Percentiles rank a stretch among this genome's conserved stretches.
Conservation (phyloP, 441 rosid genomes). For the Adansonia rubrostipa region DNA sequence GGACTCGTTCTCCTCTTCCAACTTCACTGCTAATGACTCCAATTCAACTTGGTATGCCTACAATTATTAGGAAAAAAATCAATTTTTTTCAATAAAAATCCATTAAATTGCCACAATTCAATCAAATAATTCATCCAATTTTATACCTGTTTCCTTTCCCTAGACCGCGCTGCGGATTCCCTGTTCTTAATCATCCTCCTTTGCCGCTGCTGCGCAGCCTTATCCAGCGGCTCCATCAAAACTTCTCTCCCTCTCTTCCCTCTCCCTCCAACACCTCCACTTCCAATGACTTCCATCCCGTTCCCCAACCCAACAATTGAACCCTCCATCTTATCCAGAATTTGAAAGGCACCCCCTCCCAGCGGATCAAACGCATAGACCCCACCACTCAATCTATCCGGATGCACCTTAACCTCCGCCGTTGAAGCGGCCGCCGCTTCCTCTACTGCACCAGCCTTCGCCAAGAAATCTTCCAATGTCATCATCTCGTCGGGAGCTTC, state of each 20-base stretch:
- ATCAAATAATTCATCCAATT: not conserved
- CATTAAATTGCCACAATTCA: not conserved
- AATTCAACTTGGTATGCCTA: constrained; percentile 87
- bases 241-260: constrained; percentile 71
- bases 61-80: not conserved
- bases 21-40: constrained; percentile 66
- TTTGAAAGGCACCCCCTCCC: constrained; percentile 42
- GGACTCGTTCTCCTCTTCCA: constrained; percentile 76
- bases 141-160: constrained; percentile 86
- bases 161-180: constrained; percentile 92
- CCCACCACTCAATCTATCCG: constrained; percentile 49
- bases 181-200: constrained; percentile 40
- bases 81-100: not conserved
- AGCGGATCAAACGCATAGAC: constrained; percentile 52
- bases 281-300: constrained; percentile 39
- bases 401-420: constrained; percentile 55
- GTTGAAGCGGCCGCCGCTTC: constrained; percentile 42
- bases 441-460: constrained; percentile 64
- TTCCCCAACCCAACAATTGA: constrained; percentile 50
- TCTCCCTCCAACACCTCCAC: constrained; percentile 47
- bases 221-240: constrained; percentile 73
- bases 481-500: constrained; percentile 77
- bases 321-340: constrained; percentile 55
- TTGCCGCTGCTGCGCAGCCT: constrained; percentile 87
- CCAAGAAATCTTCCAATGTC: constrained; percentile 93